phyloP scores from a whole-genome alignment of 495 filamentous ascomycete genomes.

The Neurospora tetraspora region DNA sequence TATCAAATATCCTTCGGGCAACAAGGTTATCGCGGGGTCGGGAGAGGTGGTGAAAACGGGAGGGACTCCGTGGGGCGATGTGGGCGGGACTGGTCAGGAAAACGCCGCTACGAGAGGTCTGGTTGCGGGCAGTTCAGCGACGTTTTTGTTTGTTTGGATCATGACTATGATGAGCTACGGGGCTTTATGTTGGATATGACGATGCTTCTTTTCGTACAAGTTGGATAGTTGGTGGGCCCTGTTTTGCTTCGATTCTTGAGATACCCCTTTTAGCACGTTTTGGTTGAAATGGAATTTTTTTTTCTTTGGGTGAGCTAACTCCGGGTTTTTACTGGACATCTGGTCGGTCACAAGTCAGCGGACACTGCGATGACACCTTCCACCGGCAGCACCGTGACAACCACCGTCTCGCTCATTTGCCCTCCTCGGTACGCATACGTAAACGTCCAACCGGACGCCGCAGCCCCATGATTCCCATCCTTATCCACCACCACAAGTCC shows the following conservation, averaged over 20 bases:
- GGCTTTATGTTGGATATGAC: neutral
- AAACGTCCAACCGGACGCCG: slow-evolving; percentile 37
- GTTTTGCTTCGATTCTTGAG: neutral
- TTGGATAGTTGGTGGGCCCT: neutral
- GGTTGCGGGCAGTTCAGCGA: neutral
- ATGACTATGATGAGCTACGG: neutral
- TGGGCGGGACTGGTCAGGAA: neutral
- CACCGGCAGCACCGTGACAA: slow-evolving; percentile 28
- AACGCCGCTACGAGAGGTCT: neutral
- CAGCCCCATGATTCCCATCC: slow-evolving; percentile 33
- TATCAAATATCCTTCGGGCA: slow-evolving; percentile 34
- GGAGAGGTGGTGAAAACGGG: slow-evolving; percentile 22
- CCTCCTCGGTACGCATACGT: slow-evolving; percentile 37
- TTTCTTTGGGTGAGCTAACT: neutral
- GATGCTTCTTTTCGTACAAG: neutral
- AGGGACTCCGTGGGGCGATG: neutral
- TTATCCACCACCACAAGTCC: slow-evolving; percentile 36
- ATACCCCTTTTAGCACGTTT: neutral
- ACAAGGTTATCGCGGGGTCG: slow-evolving; percentile 27
- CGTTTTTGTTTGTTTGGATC: neutral
- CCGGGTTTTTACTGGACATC: neutral
- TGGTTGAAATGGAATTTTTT: neutral
- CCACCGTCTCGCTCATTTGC: slow-evolving; percentile 28
- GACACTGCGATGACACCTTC: neutral
- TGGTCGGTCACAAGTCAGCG: neutral